Conservation (phyloP, 192 early-diverging fungal genomes). For the Coemansia sp. region DNA sequence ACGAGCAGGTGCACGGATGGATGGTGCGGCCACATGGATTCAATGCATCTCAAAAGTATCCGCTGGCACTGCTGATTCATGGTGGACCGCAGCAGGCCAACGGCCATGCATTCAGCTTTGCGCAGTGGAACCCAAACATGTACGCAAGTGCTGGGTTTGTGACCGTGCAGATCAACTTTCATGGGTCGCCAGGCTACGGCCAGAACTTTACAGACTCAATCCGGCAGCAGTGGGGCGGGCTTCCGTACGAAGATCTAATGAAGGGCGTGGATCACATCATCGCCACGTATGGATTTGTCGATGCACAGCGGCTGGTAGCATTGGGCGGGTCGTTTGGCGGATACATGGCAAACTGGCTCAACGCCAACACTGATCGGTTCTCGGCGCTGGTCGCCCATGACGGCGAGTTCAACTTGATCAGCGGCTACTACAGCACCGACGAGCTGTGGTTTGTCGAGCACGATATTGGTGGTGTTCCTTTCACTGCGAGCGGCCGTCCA, state of each 20-base stretch:
- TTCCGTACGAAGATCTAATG: constrained; percentile 75
- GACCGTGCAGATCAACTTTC: constrained; percentile 70
- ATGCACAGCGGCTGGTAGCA: constrained; percentile 59
- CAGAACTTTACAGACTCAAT: constrained; percentile 75
- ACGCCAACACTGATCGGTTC: constrained; percentile 74
- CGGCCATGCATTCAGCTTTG: constrained; percentile 57
- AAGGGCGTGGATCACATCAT: constrained; percentile 66
- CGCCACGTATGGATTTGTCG: constrained; percentile 57
- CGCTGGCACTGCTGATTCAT: constrained; percentile 77
- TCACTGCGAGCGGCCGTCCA: constrained; percentile 44
- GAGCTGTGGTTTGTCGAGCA: constrained; percentile 79
- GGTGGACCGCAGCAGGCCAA: constrained; percentile 79
- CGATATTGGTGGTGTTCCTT: constrained; percentile 72
- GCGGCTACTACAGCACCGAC: constrained; percentile 70
- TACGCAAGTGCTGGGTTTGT: constrained; percentile 74
- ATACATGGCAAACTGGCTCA: constrained; percentile 85
- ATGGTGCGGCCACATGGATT: constrained; percentile 64
- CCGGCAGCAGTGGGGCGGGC: constrained; percentile 70
- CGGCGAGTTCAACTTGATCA: constrained; percentile 66
- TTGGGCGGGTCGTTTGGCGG: constrained; percentile 83
- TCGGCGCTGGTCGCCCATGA: constrained; percentile 70
- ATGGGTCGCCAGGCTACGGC: constrained; percentile 80
- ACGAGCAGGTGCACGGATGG: constrained; percentile 57
- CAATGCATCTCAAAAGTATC: constrained; percentile 60
- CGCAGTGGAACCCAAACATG: constrained; percentile 73